Evolutionary conservation across 2,329 filamentous ascomycete genomes (phyloP).

Genomic region (Chaetomium sp.): DNA sequence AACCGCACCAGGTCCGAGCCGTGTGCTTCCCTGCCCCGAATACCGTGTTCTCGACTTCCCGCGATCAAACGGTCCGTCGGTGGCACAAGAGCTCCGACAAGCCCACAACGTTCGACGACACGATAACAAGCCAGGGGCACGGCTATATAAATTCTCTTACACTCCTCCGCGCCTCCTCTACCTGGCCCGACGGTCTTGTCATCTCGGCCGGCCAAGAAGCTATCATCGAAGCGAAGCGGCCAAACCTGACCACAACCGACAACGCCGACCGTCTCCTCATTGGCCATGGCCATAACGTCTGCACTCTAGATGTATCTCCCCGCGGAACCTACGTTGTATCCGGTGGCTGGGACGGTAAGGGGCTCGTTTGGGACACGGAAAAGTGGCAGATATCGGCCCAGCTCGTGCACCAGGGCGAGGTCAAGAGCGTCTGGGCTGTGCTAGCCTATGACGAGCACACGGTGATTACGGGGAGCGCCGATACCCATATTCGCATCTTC

Average conservation of each 20-base stretch:
- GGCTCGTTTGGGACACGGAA: conserved; percentile 80
- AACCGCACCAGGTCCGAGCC: conserved; percentile 71
- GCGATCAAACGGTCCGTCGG: conserved; percentile 85
- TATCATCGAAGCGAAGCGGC: conserved; percentile 85
- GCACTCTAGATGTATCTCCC: conserved; percentile 76
- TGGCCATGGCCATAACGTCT: conserved; percentile 86
- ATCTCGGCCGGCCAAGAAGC: conserved; percentile 89
- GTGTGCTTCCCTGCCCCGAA: conserved; percentile 76
- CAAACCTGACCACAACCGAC: conserved; percentile 65
- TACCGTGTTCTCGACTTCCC: conserved; percentile 79
- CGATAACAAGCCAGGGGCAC: conserved; percentile 76
- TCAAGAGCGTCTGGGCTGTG: conserved; percentile 82
- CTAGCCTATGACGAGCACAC: conserved; percentile 77
- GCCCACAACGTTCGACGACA: conserved; percentile 73
- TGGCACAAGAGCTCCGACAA: conserved; percentile 67
- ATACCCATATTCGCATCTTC: conserved; percentile 86
- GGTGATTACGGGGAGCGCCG: conserved; percentile 88
- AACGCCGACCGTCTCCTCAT: conserved; percentile 84
- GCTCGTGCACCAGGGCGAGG: conserved; percentile 69
- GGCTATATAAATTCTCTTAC: conserved; percentile 87
- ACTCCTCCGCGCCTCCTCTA: conserved; percentile 68
- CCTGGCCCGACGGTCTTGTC: conserved; percentile 76
- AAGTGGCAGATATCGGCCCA: conserved; percentile 79
- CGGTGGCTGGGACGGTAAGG: conserved; percentile 90
- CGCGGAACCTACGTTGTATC: conserved; percentile 77